A percentile compares a stretch with the other conserved stretches of the same genome.
Conservation (phyloP, 2,329 filamentous ascomycete species). For the Juglanconis oblonga region DNA sequence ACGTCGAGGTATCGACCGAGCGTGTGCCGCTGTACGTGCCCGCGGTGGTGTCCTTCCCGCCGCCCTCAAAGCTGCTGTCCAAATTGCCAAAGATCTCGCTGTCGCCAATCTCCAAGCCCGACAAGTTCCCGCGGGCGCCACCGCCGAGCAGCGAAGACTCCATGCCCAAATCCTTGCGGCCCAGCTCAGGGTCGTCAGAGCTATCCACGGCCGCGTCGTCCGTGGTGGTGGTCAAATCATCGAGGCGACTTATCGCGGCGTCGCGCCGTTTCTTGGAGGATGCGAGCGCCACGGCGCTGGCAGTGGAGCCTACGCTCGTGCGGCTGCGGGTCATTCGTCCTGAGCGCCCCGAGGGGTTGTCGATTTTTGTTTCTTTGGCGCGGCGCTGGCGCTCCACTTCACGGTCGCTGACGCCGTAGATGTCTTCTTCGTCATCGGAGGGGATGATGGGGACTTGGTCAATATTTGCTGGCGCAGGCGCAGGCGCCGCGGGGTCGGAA, state of each 20-base stretch:
- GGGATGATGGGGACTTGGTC: slow-evolving; percentile 10
- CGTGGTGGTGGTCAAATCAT: slow-evolving; percentile 30
- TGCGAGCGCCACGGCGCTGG: slow-evolving; percentile 23
- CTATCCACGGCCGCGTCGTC: slow-evolving; percentile 2
- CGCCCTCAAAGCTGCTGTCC: slow-evolving; percentile 33
- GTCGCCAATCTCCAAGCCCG: slow-evolving; percentile 46
- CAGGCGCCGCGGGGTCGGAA: slow-evolving; percentile 18
- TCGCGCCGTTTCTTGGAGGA: slow-evolving; percentile 30
- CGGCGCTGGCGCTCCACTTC: slow-evolving; percentile 23
- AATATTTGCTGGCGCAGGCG: slow-evolving; percentile 1
- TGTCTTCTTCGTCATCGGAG: slow-evolving; percentile 21
- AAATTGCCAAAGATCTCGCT: slow-evolving; percentile 45
- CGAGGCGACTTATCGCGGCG: slow-evolving; percentile 35
- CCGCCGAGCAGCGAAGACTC: slow-evolving; percentile 18
- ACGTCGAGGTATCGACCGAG: slow-evolving; percentile 43
- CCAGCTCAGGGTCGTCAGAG: slow-evolving; percentile 31
- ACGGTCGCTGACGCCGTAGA: slow-evolving; percentile 34
- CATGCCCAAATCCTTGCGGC: slow-evolving; percentile 34
- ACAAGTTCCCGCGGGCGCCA: slow-evolving; percentile 32
- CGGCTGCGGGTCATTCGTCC: slow-evolving; percentile 6
- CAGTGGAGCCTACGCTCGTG: neutral
- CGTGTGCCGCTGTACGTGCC: slow-evolving; percentile 17
- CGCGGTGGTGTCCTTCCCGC: neutral
- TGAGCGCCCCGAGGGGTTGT: slow-evolving; percentile 15
- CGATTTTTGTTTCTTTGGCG: slow-evolving; percentile 22